Percentiles rank a stretch among this genome's conserved stretches.
Conservation (phyloP, 495 filamentous ascomycete species). For the Haplographium delicatum region DNA sequence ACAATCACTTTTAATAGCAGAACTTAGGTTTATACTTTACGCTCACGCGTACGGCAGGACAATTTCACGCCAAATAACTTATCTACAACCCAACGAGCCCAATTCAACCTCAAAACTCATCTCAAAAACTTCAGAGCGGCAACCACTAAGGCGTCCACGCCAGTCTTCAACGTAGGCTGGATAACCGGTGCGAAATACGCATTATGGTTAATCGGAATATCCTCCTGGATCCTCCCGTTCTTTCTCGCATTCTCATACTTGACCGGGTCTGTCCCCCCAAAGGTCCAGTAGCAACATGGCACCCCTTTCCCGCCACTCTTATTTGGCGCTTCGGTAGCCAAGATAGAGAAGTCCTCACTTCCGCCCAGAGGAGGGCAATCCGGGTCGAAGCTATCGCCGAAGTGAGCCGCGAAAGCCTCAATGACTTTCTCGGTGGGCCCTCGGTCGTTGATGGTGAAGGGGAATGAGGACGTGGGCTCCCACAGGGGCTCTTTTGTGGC, state of each 20-base stretch:
- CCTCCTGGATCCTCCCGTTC: constrained; percentile 35
- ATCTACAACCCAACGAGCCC: background rate
- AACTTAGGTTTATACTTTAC: background rate
- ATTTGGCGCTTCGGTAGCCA: constrained; percentile 39
- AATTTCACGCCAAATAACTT: background rate
- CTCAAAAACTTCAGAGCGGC: constrained; percentile 45
- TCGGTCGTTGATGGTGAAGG: constrained; percentile 49
- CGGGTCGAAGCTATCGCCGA: constrained; percentile 28
- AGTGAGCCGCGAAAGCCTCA: constrained; percentile 38
- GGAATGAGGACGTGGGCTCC: constrained; percentile 33
- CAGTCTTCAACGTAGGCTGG: constrained; percentile 52
- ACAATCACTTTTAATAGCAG: background rate
- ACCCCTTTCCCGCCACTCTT: constrained; percentile 30
- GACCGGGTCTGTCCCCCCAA: constrained; percentile 41
- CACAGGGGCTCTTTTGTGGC: constrained; percentile 36
- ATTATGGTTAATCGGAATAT: constrained; percentile 53
- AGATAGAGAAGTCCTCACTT: constrained; percentile 53
- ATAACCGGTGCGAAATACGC: constrained; percentile 56
- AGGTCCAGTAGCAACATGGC: constrained; percentile 52
- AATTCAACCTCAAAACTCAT: background rate
- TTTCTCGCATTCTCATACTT: constrained; percentile 27
- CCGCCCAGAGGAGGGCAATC: constrained; percentile 22
- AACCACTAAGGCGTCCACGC: constrained; percentile 49
- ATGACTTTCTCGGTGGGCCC: constrained; percentile 34
- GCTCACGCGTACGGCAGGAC: background rate